Evolutionary conservation across 2,329 filamentous ascomycete species (phyloP), one percentile per base, ranked within the genome.

Genomic region (Colletotrichum aenigma): DNA sequence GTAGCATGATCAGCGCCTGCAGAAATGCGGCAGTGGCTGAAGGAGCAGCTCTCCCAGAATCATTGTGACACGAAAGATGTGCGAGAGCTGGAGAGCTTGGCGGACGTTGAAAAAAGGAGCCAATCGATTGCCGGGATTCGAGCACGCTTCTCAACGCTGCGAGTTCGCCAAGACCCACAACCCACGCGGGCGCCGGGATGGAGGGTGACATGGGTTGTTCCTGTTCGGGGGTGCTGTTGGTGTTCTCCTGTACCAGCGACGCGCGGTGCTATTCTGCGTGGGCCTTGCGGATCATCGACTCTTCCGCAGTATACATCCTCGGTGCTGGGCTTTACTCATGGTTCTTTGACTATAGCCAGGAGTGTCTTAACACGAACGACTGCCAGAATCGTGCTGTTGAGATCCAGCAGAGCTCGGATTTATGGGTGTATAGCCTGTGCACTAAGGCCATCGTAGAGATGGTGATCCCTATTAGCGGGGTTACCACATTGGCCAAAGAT

Each of bases 191-290:
- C 52, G 16, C 30, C 75, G 78, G 3, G 80, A 81, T 1, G 10
- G 43, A 52, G n/a, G 43, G n/a, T 21, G 43, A 52, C 66, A 24
- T 89, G 61, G 61, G n/a, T n/a, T 15, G 21, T 64, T 64, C 34
- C 61, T 32, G n/a, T 43, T 28, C 1, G 32, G 34, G 55, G 24
- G 21, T 28, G 21, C 32, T 34, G 34, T 64, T 38, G 34, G 61
- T 24, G 58, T 2, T 21, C 10, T n/a, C 38, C 38, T 38, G 34
- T 38, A 38, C 34, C 34, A 38, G 34, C 34, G 34, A 16, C 34
- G 34, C 34, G 34, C 34, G 15, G 34, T 38, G 34, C 34, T 38
- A 38, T 38, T 16, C 34, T 38, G 34, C 34, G 34, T 16, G 15
- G 34, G 34, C 34, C 34, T 38, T 38, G 34, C 34, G 34, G 34